Evolutionary conservation across 805 yeast genomes (phyloP).

Genomic region (Kuraishia floccosa): DNA sequence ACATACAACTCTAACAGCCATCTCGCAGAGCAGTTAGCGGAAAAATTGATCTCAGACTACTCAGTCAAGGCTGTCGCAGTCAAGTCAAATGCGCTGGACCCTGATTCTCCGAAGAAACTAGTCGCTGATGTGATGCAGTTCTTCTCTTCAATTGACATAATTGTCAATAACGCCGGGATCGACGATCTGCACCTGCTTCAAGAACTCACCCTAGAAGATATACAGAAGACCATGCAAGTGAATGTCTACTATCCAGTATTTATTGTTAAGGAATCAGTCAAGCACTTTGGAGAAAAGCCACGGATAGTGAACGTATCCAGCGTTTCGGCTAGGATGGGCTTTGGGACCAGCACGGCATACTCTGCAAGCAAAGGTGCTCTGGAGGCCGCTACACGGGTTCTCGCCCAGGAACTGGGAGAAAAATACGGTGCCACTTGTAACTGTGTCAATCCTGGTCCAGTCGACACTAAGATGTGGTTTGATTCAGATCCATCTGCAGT

Average conservation of each 20-base stretch:
- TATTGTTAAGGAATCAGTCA: conserved; percentile 5
- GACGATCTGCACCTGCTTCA: conserved; percentile 4
- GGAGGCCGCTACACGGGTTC: conserved; percentile 7
- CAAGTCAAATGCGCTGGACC: conserved; percentile 5
- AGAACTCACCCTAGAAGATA: conserved; percentile 4
- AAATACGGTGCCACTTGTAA: conserved; percentile 7
- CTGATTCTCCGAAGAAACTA: conserved; percentile 2
- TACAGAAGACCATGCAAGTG: conserved; percentile 5
- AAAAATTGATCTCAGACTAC: conserved; percentile 4
- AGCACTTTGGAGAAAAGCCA: conserved; percentile 6
- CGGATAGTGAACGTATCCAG: conserved; percentile 7
- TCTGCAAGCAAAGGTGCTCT: conserved; percentile 9
- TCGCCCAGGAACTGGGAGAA: conserved; percentile 9
- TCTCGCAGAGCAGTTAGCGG: conserved; percentile 3
- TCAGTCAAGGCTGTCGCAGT: conserved; percentile 5
- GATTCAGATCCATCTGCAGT: conserved; percentile 6
- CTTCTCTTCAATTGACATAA: conserved; percentile 7
- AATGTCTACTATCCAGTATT: conserved; percentile 5
- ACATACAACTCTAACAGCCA: conserved; percentile 5
- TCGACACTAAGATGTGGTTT: conserved; percentile 8
- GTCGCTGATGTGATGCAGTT: conserved; percentile 4
- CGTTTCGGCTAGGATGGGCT: conserved; percentile 6
- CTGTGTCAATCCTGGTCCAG: conserved; percentile 7
- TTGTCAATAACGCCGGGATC: conserved; percentile 11
- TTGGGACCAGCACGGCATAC: conserved; percentile 4